Evolutionary conservation across 2,329 filamentous ascomycete species (phyloP), one percentile per base, ranked within the genome.

Genomic region (Colletotrichum gigasporum): DNA sequence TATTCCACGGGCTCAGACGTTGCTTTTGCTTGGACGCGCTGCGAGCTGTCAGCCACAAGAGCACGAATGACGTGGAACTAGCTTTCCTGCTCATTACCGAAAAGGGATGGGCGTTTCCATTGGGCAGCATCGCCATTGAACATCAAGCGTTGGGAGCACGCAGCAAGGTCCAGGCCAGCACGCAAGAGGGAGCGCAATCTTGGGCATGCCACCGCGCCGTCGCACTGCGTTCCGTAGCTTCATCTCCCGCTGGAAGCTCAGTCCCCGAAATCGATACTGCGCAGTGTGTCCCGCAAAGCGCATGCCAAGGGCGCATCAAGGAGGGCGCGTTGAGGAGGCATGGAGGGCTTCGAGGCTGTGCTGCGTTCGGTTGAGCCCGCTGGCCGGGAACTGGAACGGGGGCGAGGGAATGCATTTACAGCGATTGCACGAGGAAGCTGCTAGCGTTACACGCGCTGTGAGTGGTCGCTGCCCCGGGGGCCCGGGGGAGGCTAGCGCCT

Each of bases 311-410:
- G 35, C 12, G 26, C 45, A 53, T 22, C 22, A 53, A 11, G 12
- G 24, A 26, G 22, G 30, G 22, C 9, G 14, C 34, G 28, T 34
- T n/a, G 28, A 22, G 39, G 32, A 24, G 55, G n/a, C n/a, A n/a
- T n/a, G n/a, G n/a, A n/a, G n/a, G n/a, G n/a, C n/a, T n/a, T n/a
- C n/a, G n/a, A 53, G 61, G 61, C 55, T 26, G 61, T 64, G 61
- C 61, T 53, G 24, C 30, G 39, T 37, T 64, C 45, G 61, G 61
- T 39, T 59, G 61, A 48, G 41, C 61, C 60, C 60, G 60, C 53
- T 45, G 7, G 34, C 47, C 45, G 47, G 47, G 54, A 52, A 58
- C 35, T 58, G 45, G 45, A 37, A 41, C 9, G 45, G n/a, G n/a
- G n/a, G n/a, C n/a, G n/a, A n/a, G n/a, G n/a, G n/a, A n/a, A n/a